These are phyloP conservation scores for Xylaria telfairii DNA, from an alignment of 495 filamentous ascomycete genomes.

Conservation along the genomic window DNA sequence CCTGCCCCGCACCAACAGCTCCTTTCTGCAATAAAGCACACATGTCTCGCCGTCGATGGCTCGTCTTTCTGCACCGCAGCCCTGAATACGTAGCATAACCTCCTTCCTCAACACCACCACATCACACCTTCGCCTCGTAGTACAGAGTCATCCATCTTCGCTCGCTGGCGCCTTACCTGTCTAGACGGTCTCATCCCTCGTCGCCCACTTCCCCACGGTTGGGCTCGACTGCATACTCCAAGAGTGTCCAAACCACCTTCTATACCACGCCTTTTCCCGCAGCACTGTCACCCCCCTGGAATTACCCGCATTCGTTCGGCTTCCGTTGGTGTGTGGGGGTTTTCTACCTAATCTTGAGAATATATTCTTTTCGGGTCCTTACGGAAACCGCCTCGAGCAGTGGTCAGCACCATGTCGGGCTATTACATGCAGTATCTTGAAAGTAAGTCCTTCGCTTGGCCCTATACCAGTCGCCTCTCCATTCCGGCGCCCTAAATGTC, in stretches of 20 bases:
- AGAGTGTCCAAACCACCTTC: slow-evolving; percentile 36
- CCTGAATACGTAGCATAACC: slow-evolving; percentile 59
- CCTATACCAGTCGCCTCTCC: slow-evolving; percentile 12
- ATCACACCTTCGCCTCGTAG: slow-evolving; percentile 50
- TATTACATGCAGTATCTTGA: slow-evolving; percentile 70
- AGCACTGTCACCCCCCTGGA: slow-evolving; percentile 28
- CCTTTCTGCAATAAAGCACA: slow-evolving; percentile 66
- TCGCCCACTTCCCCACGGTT: slow-evolving; percentile 48
- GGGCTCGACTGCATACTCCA: slow-evolving; percentile 61
- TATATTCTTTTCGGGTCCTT: slow-evolving; percentile 27
- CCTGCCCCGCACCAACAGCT: slow-evolving; percentile 56
- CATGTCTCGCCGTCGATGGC: slow-evolving; percentile 64
- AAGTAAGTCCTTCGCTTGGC: slow-evolving; percentile 55
- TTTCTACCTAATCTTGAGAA: slow-evolving; percentile 33
- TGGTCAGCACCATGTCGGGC: slow-evolving; percentile 57
- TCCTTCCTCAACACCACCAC: slow-evolving; percentile 49
- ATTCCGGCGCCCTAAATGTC: slow-evolving; percentile 12
- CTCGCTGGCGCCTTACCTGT: slow-evolving; percentile 46
- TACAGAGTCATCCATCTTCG: slow-evolving; percentile 49
- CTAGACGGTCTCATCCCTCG: slow-evolving; percentile 40
- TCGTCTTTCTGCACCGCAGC: slow-evolving; percentile 54
- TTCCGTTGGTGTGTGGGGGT: slow-evolving; percentile 37
- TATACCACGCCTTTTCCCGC: slow-evolving; percentile 30
- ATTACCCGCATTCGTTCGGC: slow-evolving; percentile 38
- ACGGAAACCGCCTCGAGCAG: slow-evolving; percentile 23